A percentile compares a stretch with the other conserved stretches of the same genome.
phyloP scores from a whole-genome alignment of 108 stramenopile species.

The Conticribra guillardii region DNA sequence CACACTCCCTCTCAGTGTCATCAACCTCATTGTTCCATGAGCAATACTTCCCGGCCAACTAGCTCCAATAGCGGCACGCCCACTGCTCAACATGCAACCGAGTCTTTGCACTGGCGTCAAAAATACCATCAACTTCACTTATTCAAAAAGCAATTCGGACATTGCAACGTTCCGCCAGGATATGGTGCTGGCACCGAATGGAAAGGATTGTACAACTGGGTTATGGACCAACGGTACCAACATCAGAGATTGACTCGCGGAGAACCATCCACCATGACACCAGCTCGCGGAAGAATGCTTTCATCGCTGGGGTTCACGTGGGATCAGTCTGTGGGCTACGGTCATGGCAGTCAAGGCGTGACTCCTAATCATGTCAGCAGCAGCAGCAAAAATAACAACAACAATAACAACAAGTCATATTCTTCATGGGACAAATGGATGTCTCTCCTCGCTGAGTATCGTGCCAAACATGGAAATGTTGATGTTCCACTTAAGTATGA shows the following conservation, averaged over 20 bases:
- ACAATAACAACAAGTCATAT: not conserved
- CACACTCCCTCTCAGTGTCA: not conserved
- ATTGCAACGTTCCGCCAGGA: conserved; percentile 38
- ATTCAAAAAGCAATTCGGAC: conserved; percentile 38
- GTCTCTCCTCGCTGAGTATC: conserved; percentile 13
- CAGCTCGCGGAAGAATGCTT: conserved; percentile 14
- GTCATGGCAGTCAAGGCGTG: not conserved
- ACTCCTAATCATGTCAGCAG: too few species aligned
- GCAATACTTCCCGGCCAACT: not conserved
- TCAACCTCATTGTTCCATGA: not conserved
- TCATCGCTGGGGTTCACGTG: conserved; percentile 23
- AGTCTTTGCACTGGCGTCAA: conserved; percentile 17
- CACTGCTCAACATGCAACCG: not conserved
- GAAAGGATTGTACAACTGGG: conserved; percentile 39
- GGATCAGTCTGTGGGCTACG: not conserved
- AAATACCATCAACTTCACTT: conserved; percentile 27
- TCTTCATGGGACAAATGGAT: conserved; percentile 27
- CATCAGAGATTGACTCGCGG: conserved; percentile 29
- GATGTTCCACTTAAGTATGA: conserved; percentile 44
- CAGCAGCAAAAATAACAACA: too few species aligned
- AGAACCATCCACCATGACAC: conserved; percentile 32
- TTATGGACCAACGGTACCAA: conserved; percentile 21
- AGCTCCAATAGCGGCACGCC: not conserved
- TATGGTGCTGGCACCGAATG: conserved; percentile 46
- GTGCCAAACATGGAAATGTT: conserved; percentile 29